Conservation (phyloP, 306 rosid species). For the Phaseolus lunatus region DNA sequence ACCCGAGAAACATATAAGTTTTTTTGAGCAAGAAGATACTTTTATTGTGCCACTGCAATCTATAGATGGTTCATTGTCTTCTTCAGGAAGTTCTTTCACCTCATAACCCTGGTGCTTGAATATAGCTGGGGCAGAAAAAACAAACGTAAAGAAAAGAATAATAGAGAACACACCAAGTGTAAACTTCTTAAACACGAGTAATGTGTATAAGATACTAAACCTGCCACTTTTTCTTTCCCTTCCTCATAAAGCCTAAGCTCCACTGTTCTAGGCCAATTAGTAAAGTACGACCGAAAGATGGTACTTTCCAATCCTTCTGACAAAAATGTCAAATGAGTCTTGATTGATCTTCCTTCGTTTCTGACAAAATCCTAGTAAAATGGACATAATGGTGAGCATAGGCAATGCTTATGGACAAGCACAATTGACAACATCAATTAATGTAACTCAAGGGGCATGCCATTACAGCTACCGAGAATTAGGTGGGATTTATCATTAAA, state of each 20-base stretch:
- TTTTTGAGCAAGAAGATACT: slow-evolving; percentile 57
- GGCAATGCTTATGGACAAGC: slow-evolving; percentile 33
- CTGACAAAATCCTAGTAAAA: slow-evolving; percentile 79
- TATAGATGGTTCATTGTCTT: slow-evolving; percentile 66
- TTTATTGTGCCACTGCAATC: slow-evolving; percentile 76
- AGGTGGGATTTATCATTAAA: slow-evolving; percentile 9
- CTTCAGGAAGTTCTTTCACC: slow-evolving; percentile 92
- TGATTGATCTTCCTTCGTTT: slow-evolving; percentile 75
- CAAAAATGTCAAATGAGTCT: slow-evolving; percentile 70
- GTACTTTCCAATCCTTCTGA: slow-evolving; percentile 91
- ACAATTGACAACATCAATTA: slow-evolving; percentile 21
- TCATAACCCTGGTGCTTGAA: slow-evolving; percentile 98
- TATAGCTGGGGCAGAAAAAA: slow-evolving; percentile 68
- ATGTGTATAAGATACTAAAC: slow-evolving; percentile 52
- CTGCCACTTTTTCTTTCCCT: slow-evolving; percentile 98
- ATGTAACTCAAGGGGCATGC: slow-evolving; percentile 21
- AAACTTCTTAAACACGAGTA: slow-evolving; percentile 29
- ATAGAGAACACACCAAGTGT: slow-evolving; percentile 28
- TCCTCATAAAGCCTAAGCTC: slow-evolving; percentile 87
- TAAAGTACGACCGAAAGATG: slow-evolving; percentile 68
- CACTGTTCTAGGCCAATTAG: slow-evolving; percentile 79
- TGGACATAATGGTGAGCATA: slow-evolving; percentile 39
- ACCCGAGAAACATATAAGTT: background rate
- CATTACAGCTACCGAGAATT: slow-evolving; percentile 9
- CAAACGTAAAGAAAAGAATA: slow-evolving; percentile 35